Evolutionary conservation across 2,329 filamentous ascomycete species (phyloP).

Genomic region (Neofusicoccum sp.): DNA sequence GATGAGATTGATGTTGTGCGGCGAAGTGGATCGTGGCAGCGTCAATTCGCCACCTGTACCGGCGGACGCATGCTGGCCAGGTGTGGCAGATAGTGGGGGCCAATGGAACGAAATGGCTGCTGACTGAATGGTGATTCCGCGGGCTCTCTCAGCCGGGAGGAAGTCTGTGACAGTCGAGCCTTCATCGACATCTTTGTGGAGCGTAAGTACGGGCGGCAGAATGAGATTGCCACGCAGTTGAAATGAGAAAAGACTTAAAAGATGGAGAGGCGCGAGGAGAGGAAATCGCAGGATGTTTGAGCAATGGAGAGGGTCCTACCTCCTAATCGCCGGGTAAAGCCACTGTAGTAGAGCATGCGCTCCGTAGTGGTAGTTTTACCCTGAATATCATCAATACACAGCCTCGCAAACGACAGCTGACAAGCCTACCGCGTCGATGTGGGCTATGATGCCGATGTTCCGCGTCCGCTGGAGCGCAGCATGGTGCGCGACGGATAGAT

Average conservation of each 20-base stretch:
- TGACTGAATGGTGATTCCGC: constrained; percentile 96
- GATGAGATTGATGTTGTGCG: constrained; percentile 75
- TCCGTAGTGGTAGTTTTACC: constrained; percentile 98
- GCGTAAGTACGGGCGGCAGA: background rate
- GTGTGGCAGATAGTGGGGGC: constrained; percentile 58
- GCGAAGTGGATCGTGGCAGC: constrained; percentile 9
- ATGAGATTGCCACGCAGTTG: background rate
- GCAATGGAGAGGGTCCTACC: constrained; percentile 38
- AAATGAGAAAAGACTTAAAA: background rate
- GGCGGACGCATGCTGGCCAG: constrained; percentile 25
- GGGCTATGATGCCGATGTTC: constrained; percentile 97
- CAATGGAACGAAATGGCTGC: constrained; percentile 94
- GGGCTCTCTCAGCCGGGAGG: constrained; percentile 82
- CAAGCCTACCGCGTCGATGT: constrained; percentile 79
- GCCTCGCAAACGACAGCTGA: background rate
- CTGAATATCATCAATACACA: constrained; percentile 31
- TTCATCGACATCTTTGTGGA: constrained; percentile 74
- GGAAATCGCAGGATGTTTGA: background rate
- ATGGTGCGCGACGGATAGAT: background rate
- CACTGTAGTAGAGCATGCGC: constrained; percentile 97
- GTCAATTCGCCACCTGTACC: background rate
- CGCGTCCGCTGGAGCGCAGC: constrained; percentile 62
- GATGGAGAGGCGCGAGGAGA: background rate
- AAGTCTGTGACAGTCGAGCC: constrained; percentile 98
- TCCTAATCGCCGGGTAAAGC: constrained; percentile 82